Percentiles rank a stretch among this genome's conserved stretches.
Conservation (phyloP, 2,329 filamentous ascomycete species). For the Claviceps humidiphila region DNA sequence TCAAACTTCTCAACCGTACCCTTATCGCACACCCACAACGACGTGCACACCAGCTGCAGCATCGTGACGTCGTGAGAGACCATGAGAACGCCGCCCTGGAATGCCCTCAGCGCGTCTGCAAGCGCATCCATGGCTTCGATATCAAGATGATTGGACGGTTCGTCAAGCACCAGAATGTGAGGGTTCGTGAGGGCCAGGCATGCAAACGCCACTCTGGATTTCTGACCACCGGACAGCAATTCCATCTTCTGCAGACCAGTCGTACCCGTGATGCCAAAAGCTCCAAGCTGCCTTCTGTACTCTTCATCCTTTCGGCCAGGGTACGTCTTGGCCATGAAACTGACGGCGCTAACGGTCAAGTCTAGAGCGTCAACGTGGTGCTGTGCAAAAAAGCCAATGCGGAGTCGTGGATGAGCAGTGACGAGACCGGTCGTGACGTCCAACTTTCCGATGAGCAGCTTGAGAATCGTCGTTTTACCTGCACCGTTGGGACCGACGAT, state of each 20-base stretch:
- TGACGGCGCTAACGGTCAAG: slow-evolving; percentile 75
- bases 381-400: slow-evolving; percentile 94
- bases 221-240: slow-evolving; percentile 89
- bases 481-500: slow-evolving; percentile 99
- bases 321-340: slow-evolving; percentile 90
- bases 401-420: slow-evolving; percentile 73
- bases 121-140: slow-evolving; percentile 98
- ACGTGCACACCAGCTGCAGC: slow-evolving; percentile 90
- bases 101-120: slow-evolving; percentile 67
- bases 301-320: slow-evolving; percentile 90
- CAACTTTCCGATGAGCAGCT: slow-evolving; percentile 85
- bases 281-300: slow-evolving; percentile 87
- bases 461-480: slow-evolving; percentile 96
- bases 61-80: slow-evolving; percentile 99
- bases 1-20: slow-evolving; percentile 93
- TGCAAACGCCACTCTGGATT: slow-evolving; percentile 96
- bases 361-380: slow-evolving; percentile 96
- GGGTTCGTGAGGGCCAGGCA: slow-evolving; percentile 87
- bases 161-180: slow-evolving; percentile 94
- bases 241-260: slow-evolving; percentile 95
- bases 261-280: slow-evolving; percentile 81
- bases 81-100: slow-evolving; percentile 94
- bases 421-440: slow-evolving; percentile 67
- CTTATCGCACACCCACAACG: slow-evolving; percentile 90
- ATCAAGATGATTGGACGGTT: slow-evolving; percentile 96